phyloP scores from a whole-genome alignment of 2,329 filamentous ascomycete genomes.

The Aureobasidium sp. region DNA sequence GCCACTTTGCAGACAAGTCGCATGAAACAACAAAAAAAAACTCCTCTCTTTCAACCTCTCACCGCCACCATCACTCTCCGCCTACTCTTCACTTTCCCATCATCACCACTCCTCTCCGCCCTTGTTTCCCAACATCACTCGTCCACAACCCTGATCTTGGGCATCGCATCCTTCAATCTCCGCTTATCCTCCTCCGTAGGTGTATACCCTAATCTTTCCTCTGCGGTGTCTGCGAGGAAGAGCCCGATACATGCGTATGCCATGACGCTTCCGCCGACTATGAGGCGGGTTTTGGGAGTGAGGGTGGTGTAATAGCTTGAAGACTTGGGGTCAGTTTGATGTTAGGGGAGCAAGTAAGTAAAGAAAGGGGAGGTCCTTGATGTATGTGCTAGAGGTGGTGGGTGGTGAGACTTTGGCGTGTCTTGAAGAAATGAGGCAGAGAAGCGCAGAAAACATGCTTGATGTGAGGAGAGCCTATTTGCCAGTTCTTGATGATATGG shows the following conservation, averaged over 20 bases:
- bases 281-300: constrained; percentile 59
- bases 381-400: too few relatives aligned
- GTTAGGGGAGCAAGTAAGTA: not conserved
- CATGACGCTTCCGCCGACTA: constrained; percentile 68
- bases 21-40: too few relatives aligned
- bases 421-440: not conserved
- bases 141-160: constrained; percentile 57
- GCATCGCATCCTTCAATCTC: constrained; percentile 54
- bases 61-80: too few relatives aligned
- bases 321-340: not conserved
- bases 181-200: constrained; percentile 68
- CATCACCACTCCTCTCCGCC: not conserved
- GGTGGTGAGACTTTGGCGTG: too few relatives aligned
- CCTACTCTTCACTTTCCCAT: not conserved
- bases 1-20: too few relatives aligned
- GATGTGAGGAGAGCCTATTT: too few relatives aligned
- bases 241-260: constrained; percentile 69
- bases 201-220: constrained; percentile 64
- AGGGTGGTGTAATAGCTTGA: constrained; percentile 56
- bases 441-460: not conserved
- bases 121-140: not conserved
- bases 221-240: constrained; percentile 65
- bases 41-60: too few relatives aligned
- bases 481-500: not conserved
- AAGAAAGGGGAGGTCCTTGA: too few relatives aligned